phyloP scores from a whole-genome alignment of 257 asterid genomes.

The Solanum dulcamara region DNA sequence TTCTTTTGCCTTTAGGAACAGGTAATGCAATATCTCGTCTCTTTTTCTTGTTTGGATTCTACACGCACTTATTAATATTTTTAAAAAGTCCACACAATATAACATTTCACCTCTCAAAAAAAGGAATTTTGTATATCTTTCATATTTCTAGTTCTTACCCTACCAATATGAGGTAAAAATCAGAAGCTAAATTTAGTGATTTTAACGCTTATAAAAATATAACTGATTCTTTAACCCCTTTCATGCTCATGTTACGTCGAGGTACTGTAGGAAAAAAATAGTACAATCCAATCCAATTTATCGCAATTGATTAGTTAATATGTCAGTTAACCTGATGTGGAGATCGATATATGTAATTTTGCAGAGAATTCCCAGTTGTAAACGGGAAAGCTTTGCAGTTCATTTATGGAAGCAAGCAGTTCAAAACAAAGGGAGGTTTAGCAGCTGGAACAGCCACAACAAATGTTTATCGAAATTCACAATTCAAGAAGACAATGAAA shows the following conservation, averaged over 20 bases:
- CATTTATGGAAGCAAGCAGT: slow-evolving; percentile 81
- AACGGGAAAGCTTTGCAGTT: slow-evolving; percentile 79
- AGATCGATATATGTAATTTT: not conserved
- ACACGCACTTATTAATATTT: not conserved
- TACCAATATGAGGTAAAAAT: too few relatives aligned
- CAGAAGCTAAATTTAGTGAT: too few relatives aligned
- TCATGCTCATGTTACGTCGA: not conserved
- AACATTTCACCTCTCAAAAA: not conserved
- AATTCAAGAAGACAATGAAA: slow-evolving; percentile 70
- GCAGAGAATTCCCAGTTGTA: slow-evolving; percentile 61
- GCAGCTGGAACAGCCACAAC: slow-evolving; percentile 96
- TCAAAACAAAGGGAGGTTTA: slow-evolving; percentile 87
- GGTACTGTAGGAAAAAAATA: not conserved
- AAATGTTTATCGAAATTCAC: slow-evolving; percentile 53
- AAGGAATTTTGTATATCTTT: not conserved
- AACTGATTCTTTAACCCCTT: not conserved
- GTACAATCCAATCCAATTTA: not conserved
- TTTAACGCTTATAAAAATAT: too few relatives aligned
- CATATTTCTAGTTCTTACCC: too few relatives aligned
- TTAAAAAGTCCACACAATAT: not conserved
- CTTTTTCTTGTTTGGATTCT: too few relatives aligned
- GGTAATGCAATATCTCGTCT: slow-evolving; percentile 34
- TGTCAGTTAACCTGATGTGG: not conserved
- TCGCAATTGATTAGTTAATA: not conserved
- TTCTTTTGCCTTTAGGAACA: slow-evolving; percentile 79